Percentiles rank a stretch among this genome's conserved stretches.
phyloP scores from a whole-genome alignment of 2,329 filamentous ascomycete species.

The Fusarium falciforme region DNA sequence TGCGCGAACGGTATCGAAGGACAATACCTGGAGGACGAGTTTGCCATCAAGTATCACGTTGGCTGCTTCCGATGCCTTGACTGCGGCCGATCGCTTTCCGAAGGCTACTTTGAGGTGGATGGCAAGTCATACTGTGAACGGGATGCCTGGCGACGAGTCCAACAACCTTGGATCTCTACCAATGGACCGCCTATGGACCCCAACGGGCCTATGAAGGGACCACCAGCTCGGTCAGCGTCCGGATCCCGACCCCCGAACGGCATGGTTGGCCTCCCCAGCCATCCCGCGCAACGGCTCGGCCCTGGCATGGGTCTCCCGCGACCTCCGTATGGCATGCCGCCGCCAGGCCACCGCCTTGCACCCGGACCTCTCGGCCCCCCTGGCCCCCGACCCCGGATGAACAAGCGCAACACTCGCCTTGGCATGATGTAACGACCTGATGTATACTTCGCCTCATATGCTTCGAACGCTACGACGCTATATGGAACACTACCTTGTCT shows the following conservation, averaged over 20 bases:
- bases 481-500: constrained; percentile 27
- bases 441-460: constrained; percentile 12
- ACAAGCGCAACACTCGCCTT: constrained; percentile 71
- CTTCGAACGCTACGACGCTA: constrained; percentile 25
- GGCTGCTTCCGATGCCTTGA: constrained; percentile 87
- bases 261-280: constrained; percentile 42
- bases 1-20: constrained; percentile 93
- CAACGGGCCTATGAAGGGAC: constrained; percentile 30
- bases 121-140: constrained; percentile 86
- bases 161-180: constrained; percentile 42
- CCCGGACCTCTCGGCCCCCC: constrained; percentile 50
- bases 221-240: constrained; percentile 21
- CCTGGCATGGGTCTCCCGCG: constrained; percentile 39
- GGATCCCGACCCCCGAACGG: constrained; percentile 41
- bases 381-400: constrained; percentile 61
- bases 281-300: constrained; percentile 38
- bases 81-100: constrained; percentile 77
- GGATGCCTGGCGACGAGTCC: constrained; percentile 75
- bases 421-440: constrained; percentile 63
- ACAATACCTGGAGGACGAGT: constrained; percentile 88
- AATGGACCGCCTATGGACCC: constrained; percentile 10
- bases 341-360: constrained; percentile 33
- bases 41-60: constrained; percentile 83
- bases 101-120: constrained; percentile 92
- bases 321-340: constrained; percentile 42